These are phyloP conservation scores for Arthrobotrys iridis DNA, from an alignment of 2,329 filamentous ascomycete genomes.

Conservation along the genomic window DNA sequence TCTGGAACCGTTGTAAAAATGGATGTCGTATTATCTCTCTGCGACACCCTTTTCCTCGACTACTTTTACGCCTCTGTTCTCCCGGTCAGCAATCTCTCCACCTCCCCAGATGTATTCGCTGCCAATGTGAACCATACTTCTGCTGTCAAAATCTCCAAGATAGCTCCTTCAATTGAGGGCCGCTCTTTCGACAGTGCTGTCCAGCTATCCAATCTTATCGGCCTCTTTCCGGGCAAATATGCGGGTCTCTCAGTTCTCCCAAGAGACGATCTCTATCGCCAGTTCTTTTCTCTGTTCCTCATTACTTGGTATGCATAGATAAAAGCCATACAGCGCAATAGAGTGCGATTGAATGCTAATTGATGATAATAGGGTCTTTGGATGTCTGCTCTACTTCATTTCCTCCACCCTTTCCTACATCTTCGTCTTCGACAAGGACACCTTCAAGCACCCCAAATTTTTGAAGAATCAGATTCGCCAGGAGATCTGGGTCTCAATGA, in stretches of 20 bases:
- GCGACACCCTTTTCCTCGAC: constrained; percentile 84
- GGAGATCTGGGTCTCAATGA: constrained; percentile 83
- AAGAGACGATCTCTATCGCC: constrained; percentile 80
- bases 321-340: not conserved
- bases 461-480: constrained; percentile 90
- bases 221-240: constrained; percentile 75
- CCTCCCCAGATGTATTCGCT: constrained; percentile 66
- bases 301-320: constrained; percentile 80
- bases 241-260: constrained; percentile 82
- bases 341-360: constrained; percentile 30
- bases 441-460: constrained; percentile 89
- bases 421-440: constrained; percentile 91
- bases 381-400: constrained; percentile 82
- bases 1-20: constrained; percentile 67
- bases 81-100: constrained; percentile 62
- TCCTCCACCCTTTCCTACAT: constrained; percentile 84
- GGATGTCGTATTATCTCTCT: constrained; percentile 89
- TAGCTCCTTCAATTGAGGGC: constrained; percentile 58
- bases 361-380: constrained; percentile 75
- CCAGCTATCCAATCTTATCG: constrained; percentile 62
- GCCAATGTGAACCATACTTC: constrained; percentile 65
- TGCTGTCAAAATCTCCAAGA: constrained; percentile 68
- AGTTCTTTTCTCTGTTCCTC: constrained; percentile 78
- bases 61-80: constrained; percentile 73
- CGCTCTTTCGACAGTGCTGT: constrained; percentile 34